These are phyloP conservation scores for Arctium minus DNA, from an alignment of 129 eudicot species.

Conservation along the genomic window DNA sequence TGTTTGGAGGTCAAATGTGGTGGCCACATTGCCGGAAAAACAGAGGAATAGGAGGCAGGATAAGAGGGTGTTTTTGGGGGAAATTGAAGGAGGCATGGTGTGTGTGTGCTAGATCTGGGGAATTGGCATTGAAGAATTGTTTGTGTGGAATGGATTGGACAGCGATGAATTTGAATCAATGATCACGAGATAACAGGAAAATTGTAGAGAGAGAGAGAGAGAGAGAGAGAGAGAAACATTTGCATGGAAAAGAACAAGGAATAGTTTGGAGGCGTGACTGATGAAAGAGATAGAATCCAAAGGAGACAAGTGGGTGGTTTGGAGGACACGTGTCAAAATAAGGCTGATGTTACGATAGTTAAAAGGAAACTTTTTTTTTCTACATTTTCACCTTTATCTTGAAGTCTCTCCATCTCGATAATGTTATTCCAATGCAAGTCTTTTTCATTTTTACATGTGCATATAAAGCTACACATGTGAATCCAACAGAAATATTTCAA, in stretches of 20 bases:
- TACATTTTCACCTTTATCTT: not conserved
- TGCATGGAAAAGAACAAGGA: slow-evolving; percentile 34
- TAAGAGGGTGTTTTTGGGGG: not conserved
- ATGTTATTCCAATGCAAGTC: not conserved
- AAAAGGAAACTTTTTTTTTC: slow-evolving; percentile 16
- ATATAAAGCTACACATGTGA: too few species aligned
- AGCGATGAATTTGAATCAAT: not conserved
- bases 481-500: too few species aligned
- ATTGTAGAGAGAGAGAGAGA: slow-evolving; percentile 21
- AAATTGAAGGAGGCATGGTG: slow-evolving; percentile 3
- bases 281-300: slow-evolving; percentile 36
- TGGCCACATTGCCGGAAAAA: slow-evolving; percentile 30
- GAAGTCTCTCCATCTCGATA: too few species aligned
- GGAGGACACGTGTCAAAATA: slow-evolving; percentile 42
- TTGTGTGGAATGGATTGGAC: not conserved
- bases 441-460: too few species aligned
- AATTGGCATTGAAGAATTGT: slow-evolving; percentile 22
- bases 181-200: not conserved
- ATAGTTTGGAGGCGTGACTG: slow-evolving; percentile 21
- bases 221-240: slow-evolving; percentile 16
- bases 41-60: slow-evolving; percentile 14
- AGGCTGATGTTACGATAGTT: slow-evolving; percentile 33
- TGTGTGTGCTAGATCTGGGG: slow-evolving; percentile 33
- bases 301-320: slow-evolving; percentile 44
- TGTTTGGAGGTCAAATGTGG: slow-evolving; percentile 64